These are phyloP conservation scores for Candida hispaniensis DNA, from an alignment of 805 yeast genomes.

Conservation along the genomic window DNA sequence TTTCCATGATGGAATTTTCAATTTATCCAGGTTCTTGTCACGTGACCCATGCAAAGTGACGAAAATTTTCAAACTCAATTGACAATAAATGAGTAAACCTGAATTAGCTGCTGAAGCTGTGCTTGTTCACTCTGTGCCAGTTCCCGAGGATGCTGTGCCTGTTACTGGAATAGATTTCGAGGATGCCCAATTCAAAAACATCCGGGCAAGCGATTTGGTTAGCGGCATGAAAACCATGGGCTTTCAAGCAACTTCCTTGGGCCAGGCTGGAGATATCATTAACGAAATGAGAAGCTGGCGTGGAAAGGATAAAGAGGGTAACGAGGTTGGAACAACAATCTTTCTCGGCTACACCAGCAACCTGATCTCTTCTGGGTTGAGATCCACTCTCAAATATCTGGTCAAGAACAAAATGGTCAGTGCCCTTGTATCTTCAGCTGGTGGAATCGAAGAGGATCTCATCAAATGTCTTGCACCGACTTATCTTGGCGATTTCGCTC, in stretches of 20 bases:
- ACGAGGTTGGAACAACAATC: slow-evolving; percentile 69
- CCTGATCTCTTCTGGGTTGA: slow-evolving; percentile 84
- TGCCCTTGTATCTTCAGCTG: slow-evolving; percentile 94
- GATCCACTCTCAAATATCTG: slow-evolving; percentile 80
- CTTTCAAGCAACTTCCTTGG: slow-evolving; percentile 83
- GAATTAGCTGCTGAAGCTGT: slow-evolving; percentile 84
- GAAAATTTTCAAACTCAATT: too few relatives aligned
- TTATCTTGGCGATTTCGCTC: slow-evolving; percentile 78
- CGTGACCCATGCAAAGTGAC: too few relatives aligned
- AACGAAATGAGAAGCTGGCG: slow-evolving; percentile 90
- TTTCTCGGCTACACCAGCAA: slow-evolving; percentile 96
- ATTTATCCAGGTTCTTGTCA: too few relatives aligned
- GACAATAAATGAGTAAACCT: slow-evolving; percentile 38
- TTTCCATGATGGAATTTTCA: too few relatives aligned
- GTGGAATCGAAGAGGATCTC: slow-evolving; percentile 96
- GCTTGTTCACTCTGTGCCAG: slow-evolving; percentile 71
- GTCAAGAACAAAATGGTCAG: slow-evolving; percentile 92
- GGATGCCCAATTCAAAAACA: slow-evolving; percentile 59
- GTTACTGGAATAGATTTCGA: slow-evolving; percentile 89
- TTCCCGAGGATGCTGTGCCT: slow-evolving; percentile 65
- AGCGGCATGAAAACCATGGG: slow-evolving; percentile 90
- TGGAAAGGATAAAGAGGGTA: slow-evolving; percentile 57
- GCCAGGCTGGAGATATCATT: slow-evolving; percentile 84
- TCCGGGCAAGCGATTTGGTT: slow-evolving; percentile 70
- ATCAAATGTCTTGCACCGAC: slow-evolving; percentile 97